A percentile compares a stretch with the other conserved stretches of the same genome.
phyloP scores from a whole-genome alignment of 805 yeast genomes.

The Yamadazyma paraphyllophila region DNA sequence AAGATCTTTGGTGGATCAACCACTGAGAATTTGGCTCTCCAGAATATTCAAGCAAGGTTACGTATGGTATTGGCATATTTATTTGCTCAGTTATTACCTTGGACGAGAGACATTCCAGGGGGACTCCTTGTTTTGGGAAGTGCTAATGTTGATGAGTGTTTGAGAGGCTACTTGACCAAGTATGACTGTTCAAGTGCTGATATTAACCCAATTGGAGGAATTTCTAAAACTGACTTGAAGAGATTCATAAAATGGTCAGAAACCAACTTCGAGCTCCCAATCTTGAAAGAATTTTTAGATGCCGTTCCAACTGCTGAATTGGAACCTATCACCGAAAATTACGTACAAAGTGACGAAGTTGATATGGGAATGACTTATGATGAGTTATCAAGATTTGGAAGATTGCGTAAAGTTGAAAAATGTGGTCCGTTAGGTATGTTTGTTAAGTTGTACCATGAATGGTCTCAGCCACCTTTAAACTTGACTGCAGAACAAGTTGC shows the following conservation, averaged over 20 bases:
- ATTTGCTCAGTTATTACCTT: slow-evolving; percentile 92
- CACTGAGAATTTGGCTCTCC: slow-evolving; percentile 89
- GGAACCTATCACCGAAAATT: slow-evolving; percentile 89
- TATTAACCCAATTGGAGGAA: slow-evolving; percentile 97
- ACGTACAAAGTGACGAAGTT: slow-evolving; percentile 93
- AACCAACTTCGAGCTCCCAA: slow-evolving; percentile 66
- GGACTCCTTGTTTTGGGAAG: slow-evolving; percentile 91
- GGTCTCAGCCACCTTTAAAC: slow-evolving; percentile 70
- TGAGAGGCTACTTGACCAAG: slow-evolving; percentile 93
- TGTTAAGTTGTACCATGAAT: slow-evolving; percentile 80
- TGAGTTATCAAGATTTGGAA: slow-evolving; percentile 87
- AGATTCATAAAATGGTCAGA: slow-evolving; percentile 81
- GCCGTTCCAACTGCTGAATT: slow-evolving; percentile 98
- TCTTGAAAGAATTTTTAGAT: slow-evolving; percentile 70
- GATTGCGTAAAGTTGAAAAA: slow-evolving; percentile 84
- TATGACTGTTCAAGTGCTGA: slow-evolving; percentile 98
- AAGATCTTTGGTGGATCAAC: slow-evolving; percentile 92
- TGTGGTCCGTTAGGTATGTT: slow-evolving; percentile 98
- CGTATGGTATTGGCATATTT: slow-evolving; percentile 93
- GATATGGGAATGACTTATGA: slow-evolving; percentile 99
- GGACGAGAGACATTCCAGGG: slow-evolving; percentile 78
- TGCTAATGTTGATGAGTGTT: slow-evolving; percentile 95
- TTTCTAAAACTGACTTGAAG: slow-evolving; percentile 90
- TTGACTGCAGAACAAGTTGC: slow-evolving; percentile 84
- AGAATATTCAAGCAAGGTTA: slow-evolving; percentile 93